These are phyloP conservation scores for Guyanaporus albipodus DNA, from an alignment of 768 basidiomycete genomes.

Conservation along the genomic window DNA sequence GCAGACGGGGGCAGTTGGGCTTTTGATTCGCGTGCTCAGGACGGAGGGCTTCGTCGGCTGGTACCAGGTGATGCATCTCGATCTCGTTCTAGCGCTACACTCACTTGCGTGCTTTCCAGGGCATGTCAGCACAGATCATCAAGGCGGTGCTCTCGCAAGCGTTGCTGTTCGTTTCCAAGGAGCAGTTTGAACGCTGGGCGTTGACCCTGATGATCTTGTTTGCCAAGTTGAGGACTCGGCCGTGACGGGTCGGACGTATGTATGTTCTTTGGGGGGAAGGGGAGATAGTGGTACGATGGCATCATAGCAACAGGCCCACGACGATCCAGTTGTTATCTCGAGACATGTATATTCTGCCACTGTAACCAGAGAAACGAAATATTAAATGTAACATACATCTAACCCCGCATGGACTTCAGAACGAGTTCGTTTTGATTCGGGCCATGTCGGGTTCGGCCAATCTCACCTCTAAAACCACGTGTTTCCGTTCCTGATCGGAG, in stretches of 20 bases:
- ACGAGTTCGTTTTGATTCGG: no score
- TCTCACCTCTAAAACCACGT: neutral
- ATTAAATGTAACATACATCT: no score
- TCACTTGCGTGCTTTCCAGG: conserved; percentile 46
- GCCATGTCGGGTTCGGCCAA: neutral
- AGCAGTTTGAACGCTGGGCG: conserved; percentile 91
- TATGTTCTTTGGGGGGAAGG: no score
- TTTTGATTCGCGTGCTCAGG: conserved; percentile 67
- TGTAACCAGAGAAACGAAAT: neutral
- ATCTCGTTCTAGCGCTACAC: neutral
- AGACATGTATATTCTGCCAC: no score
- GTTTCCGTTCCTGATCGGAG: neutral
- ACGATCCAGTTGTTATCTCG: no score
- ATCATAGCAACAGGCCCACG: no score
- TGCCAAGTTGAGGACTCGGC: conserved; percentile 28
- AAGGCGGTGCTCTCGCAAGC: conserved; percentile 97
- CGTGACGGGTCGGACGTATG: conserved; percentile 1
- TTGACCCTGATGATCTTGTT: conserved; percentile 61
- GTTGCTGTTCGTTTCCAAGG: conserved; percentile 94
- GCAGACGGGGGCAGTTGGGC: conserved; percentile 71
- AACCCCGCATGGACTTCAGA: no score
- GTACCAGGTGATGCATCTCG: conserved; percentile 70
- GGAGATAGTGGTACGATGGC: no score
- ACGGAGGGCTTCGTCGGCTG: conserved; percentile 85
- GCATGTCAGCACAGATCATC: conserved; percentile 93